phyloP scores from a whole-genome alignment of 345 rosid species.

The Ricinus communis region DNA sequence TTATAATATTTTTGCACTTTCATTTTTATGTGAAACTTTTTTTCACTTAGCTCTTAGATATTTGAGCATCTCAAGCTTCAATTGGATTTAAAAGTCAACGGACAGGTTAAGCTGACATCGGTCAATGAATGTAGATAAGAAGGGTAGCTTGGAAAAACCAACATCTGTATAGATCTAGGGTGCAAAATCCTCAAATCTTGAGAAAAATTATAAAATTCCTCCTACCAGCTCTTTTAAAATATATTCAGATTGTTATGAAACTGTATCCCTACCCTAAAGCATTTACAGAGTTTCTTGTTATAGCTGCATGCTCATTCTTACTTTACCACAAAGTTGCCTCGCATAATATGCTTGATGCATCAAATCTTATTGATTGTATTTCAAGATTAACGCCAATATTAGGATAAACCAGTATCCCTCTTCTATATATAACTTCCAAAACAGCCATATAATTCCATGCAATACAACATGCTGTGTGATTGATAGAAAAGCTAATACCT shows the following conservation, averaged over 20 bases:
- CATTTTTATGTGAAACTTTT: not conserved
- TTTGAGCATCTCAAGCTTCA: not conserved
- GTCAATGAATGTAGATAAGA: not conserved
- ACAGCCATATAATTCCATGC: not conserved
- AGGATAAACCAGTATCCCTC: not conserved
- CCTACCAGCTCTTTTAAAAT: not conserved
- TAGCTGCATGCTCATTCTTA: not conserved
- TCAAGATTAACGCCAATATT: not conserved
- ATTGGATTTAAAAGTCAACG: not conserved
- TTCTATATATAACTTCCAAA: not conserved
- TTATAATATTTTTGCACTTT: not conserved
- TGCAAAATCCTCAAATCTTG: not conserved
- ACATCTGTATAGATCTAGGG: not conserved
- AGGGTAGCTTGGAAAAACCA: not conserved
- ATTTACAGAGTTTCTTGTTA: not conserved
- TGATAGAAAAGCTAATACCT: not conserved
- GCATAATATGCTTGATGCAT: not conserved
- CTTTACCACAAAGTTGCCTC: not conserved
- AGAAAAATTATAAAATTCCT: not conserved
- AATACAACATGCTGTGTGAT: not conserved
- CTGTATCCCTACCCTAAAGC: not conserved
- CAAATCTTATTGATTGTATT: not conserved
- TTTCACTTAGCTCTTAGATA: not conserved
- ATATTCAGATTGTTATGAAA: not conserved
- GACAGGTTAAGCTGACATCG: not conserved